Percentiles rank a stretch among this genome's conserved stretches.
phyloP scores from a whole-genome alignment of 2,329 filamentous ascomycete genomes.

The Botrytis paeoniae region DNA sequence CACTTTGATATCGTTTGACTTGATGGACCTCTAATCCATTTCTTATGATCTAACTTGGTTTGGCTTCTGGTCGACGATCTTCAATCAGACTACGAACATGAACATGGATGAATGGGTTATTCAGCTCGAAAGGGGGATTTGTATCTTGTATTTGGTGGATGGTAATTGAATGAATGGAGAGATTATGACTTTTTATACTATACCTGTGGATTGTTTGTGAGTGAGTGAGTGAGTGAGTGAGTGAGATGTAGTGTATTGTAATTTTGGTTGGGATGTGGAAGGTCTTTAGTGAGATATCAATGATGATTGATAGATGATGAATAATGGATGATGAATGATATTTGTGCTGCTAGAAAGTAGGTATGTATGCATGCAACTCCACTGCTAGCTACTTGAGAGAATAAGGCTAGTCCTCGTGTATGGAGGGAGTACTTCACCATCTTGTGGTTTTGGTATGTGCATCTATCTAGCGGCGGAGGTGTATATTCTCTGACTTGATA shows the following conservation, averaged over 20 bases:
- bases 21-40: conserved; percentile 6
- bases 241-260: too few relatives aligned
- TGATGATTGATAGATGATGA: too few relatives aligned
- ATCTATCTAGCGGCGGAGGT: too few relatives aligned
- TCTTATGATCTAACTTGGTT: conserved; percentile 10
- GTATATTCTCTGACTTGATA: too few relatives aligned
- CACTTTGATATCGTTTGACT: conserved; percentile 27
- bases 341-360: too few relatives aligned
- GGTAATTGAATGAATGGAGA: conserved; percentile 33
- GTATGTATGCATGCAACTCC: background rate
- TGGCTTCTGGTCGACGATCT: conserved; percentile 3
- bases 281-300: too few relatives aligned
- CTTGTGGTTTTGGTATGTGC: too few relatives aligned
- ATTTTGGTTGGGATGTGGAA: too few relatives aligned
- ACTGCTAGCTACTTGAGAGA: background rate
- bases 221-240: too few relatives aligned
- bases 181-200: conserved; percentile 27
- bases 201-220: background rate
- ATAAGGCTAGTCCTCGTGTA: too few relatives aligned
- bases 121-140: conserved; percentile 23
- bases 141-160: conserved; percentile 36
- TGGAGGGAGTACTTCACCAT: too few relatives aligned
- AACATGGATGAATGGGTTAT: conserved; percentile 11
- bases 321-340: too few relatives aligned
- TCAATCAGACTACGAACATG: conserved; percentile 14